Base-by-base conservation (phyloP, 2,329 filamentous ascomycete species). In the Diplocarpon rosae region DNA sequence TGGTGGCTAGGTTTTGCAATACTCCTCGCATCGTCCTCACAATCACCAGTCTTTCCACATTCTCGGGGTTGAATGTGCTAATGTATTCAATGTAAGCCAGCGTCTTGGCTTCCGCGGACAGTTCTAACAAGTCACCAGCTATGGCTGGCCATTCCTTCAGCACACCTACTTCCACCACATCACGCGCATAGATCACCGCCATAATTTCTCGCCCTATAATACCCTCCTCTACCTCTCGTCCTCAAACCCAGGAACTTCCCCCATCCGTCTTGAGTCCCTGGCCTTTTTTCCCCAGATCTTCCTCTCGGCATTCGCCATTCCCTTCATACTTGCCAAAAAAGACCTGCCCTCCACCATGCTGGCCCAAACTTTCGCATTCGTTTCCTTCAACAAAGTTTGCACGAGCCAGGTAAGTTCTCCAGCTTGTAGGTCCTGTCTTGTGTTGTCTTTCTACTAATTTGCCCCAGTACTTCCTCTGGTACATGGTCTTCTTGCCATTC, bases 121-220 rank as follows among this genome's bases (percentile, higher is more conserved):
- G 27, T 28, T 31, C 30, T 17, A 46, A 38, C 38, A 24, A 42
- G 33, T n/a, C 32, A 16, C 34, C 14, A 84, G 79, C 41, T 93
- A 96, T 61, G 87, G 85, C 35, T 66, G 66, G 48, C 80, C 84
- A 0, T 98, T 96, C 66, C 63, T 96, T 27, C 72, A 84, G 47
- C 88, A 98, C 63, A 96, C 88, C 32, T 98, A 83, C 66, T 73
- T 95, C 47, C 89, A 98, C 66, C 92, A 98, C 63, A 70, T 96
- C 49, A 88, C 83, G 4, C 83, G 92, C 48, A 83, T 95, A 63
- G 92, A 98, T 62, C 92, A 98, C 65, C 83, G 92, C 12, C 92
- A 98, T 68, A 98, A 98, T 68, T 98, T 98, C 67, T 95, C 89
- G 9, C 85, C 88, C 1, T 98, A 96, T 71, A 95, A 95, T 63